A percentile compares a stretch with the other conserved stretches of the same genome.
These are phyloP conservation scores for Trichoderma sp. DNA, from an alignment of 2,329 filamentous ascomycete genomes.

Conservation along the genomic window DNA sequence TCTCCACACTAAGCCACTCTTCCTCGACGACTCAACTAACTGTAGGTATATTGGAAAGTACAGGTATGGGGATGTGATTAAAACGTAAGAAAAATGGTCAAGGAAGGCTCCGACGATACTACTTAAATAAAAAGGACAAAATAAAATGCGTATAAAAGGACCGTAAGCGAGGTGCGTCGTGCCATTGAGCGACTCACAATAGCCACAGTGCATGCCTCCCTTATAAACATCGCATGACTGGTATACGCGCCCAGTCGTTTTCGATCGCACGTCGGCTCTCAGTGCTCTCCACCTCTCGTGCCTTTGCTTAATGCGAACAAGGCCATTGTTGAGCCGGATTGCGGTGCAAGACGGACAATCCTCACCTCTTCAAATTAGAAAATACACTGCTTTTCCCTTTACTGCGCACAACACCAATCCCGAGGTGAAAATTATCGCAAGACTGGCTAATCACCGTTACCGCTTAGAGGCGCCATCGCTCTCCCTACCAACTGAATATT, in stretches of 20 bases:
- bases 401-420: conserved; percentile 32
- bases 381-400: conserved; percentile 25
- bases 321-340: conserved; percentile 23
- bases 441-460: conserved; percentile 22
- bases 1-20: conserved; percentile 16
- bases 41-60: conserved; percentile 32
- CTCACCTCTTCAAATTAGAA: conserved; percentile 26
- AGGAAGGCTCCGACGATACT: conserved; percentile 37
- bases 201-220: background rate
- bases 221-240: background rate
- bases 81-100: conserved; percentile 39
- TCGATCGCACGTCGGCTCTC: background rate
- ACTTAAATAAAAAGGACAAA: conserved; percentile 36
- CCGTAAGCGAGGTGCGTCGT: background rate
- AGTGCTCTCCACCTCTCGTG: conserved; percentile 22
- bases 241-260: conserved; percentile 3
- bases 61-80: conserved; percentile 39
- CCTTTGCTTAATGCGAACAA: conserved; percentile 25
- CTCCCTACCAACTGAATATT: conserved; percentile 31
- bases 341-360: conserved; percentile 21
- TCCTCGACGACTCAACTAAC: conserved; percentile 30
- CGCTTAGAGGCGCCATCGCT: conserved; percentile 37
- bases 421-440: conserved; percentile 34
- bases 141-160: conserved; percentile 31
- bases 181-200: background rate